Percentiles rank a stretch among this genome's conserved stretches.
Evolutionary conservation across 1,139 yeast genomes (phyloP).

Genomic region (Taiozyma sp.): DNA sequence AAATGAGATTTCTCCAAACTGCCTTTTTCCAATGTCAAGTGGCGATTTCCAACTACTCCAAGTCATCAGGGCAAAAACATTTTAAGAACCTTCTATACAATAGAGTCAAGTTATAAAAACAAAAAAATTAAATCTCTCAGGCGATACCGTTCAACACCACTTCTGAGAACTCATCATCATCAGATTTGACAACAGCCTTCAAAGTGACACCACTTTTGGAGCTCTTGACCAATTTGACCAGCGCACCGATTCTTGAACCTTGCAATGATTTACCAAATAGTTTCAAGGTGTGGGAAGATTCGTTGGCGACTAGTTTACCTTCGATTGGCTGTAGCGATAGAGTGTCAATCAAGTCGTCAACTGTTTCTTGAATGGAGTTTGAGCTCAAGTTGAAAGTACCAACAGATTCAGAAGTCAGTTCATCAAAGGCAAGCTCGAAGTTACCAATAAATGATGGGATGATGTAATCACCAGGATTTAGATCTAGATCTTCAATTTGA

Average conservation of each 20-base stretch:
- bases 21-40: background rate
- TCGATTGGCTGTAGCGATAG: slow-evolving; percentile 72
- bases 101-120: background rate
- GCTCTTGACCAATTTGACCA: slow-evolving; percentile 67
- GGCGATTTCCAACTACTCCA: background rate
- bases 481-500: slow-evolving; percentile 76
- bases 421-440: slow-evolving; percentile 74
- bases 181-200: slow-evolving; percentile 70
- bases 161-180: slow-evolving; percentile 44
- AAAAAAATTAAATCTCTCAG: background rate
- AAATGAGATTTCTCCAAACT: background rate
- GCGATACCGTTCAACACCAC: slow-evolving; percentile 40
- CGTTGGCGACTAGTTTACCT: slow-evolving; percentile 64
- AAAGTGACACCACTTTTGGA: slow-evolving; percentile 74
- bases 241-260: slow-evolving; percentile 67
- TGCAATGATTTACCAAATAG: slow-evolving; percentile 77
- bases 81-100: background rate
- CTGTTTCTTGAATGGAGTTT: slow-evolving; percentile 45
- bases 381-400: slow-evolving; percentile 56
- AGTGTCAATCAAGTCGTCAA: slow-evolving; percentile 35
- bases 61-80: background rate
- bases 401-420: slow-evolving; percentile 53
- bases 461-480: slow-evolving; percentile 80
- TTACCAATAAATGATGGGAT: slow-evolving; percentile 74
- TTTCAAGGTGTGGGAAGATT: slow-evolving; percentile 68